Conservation (phyloP, 1,284 basidiomycete genomes). For the Ustilago curta region DNA sequence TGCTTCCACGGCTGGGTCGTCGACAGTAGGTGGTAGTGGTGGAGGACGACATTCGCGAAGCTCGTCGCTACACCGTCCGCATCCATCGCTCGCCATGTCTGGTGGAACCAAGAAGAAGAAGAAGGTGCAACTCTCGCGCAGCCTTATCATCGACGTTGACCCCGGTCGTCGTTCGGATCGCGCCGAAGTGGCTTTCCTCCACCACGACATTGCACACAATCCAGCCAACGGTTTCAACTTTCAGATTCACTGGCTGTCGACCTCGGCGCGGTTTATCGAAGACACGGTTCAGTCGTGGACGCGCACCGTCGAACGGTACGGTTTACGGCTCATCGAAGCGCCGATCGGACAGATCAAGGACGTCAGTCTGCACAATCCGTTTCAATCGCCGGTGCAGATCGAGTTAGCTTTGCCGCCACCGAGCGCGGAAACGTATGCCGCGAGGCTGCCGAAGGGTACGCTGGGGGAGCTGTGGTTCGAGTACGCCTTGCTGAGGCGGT, state of each 20-base stretch:
- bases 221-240: slow-evolving; percentile 69
- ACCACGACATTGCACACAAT: slow-evolving; percentile 68
- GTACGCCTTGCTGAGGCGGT: slow-evolving; percentile 60
- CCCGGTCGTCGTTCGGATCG: slow-evolving; percentile 60
- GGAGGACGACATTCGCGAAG: slow-evolving; percentile 37
- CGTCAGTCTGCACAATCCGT: slow-evolving; percentile 65
- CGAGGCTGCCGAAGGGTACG: slow-evolving; percentile 46
- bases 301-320: slow-evolving; percentile 86
- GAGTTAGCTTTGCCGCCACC: slow-evolving; percentile 63
- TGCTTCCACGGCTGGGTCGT: slow-evolving; percentile 6
- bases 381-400: slow-evolving; percentile 66
- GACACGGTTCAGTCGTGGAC: slow-evolving; percentile 87
- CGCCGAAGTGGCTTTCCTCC: slow-evolving; percentile 66
- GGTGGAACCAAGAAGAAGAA: slow-evolving; percentile 32
- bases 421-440: slow-evolving; percentile 41
- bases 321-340: slow-evolving; percentile 87
- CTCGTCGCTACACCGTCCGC: slow-evolving; percentile 28
- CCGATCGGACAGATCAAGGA: slow-evolving; percentile 69
- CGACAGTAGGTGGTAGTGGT: slow-evolving; percentile 1
- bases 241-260: slow-evolving; percentile 96
- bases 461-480: slow-evolving; percentile 63
- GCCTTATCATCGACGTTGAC: slow-evolving; percentile 65
- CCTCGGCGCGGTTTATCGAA: slow-evolving; percentile 94
- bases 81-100: slow-evolving; percentile 32
- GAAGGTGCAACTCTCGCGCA: slow-evolving; percentile 60